Base-by-base conservation (phyloP, 2,329 filamentous ascomycete species). In the Colletotrichum tamarilloi region DNA sequence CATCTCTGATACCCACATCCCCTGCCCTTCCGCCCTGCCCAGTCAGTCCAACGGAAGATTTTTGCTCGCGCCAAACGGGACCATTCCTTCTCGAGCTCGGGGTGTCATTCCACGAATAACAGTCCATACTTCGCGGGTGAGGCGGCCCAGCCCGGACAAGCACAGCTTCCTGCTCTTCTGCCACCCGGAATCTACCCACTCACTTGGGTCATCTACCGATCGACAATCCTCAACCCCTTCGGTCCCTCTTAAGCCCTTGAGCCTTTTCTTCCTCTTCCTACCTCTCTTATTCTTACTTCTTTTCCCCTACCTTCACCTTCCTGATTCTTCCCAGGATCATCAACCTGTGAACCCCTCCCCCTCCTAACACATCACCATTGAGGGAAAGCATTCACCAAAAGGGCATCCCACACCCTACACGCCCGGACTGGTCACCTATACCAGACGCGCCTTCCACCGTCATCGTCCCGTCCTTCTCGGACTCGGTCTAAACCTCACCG, bases 61-160 rank as follows among this genome's bases (percentile, higher is more conserved):
- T 38, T 64, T 63, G 62, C 58, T 64, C 57, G 53, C 53, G 53
- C 65, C 38, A 32, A 72, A 64, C 55, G 38, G 69, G 49, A 35
- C 58, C 60, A 57, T 69, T 73, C 66, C 66, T 56, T n/a, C 35
- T 60, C 46, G 16, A 52, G 22, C 67, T 70, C 70, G 67, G 67
- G 60, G 42, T 73, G 32, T 70, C 67, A 65, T 73, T 73, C 70
- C 70, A 73, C 70, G 70, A 73, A 73, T 73, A 60, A 62, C 65
- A 69, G 56, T 46, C 32, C 70, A 62, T 53, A 38, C 12, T 26
- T 64, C 11, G 70, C 66, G 64, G 52, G 30, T 60, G 67, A 73
- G 55, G 67, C 60, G 70, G 70, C 53, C 70, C 70, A 73, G 67
- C 70, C 70, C 70, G 67, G 28, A 14, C 58, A 32, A 65, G 62